Evolutionary conservation across 352 stramenopile genomes (phyloP), one percentile per base, ranked within the genome.

Genomic region (Globisporangium splendens): DNA sequence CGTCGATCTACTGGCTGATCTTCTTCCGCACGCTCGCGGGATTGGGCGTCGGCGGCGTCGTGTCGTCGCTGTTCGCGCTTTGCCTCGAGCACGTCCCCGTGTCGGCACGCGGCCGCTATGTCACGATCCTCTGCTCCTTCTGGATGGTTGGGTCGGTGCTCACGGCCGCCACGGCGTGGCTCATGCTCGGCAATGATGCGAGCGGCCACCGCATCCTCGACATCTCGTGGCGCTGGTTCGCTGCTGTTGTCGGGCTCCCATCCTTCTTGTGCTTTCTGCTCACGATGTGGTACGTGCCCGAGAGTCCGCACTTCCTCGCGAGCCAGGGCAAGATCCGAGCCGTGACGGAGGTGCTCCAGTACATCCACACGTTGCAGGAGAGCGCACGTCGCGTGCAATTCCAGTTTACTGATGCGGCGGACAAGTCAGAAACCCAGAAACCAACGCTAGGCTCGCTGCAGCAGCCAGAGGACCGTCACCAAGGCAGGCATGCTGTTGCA

Each of bases 61-160:
- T 96, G 14, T 89, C 89, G 1, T 78, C 77, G 8, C 69, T 96
- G 1, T 96, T 96, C 54, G 82, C 88, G 13, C 68, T 97, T 38
- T 93, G 83, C 55, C 71, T 94, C 33, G 90, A 97, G 59, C 79
- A 96, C 46, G 82, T 96, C 0, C 86, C 89, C 0, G 70, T 85
- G 15, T 71, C 70, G 1, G 70, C 73, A 14, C 77, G 88, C 24
- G 88, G 86, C 13, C 73, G 82, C 24, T 94, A 90, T 54, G 67
- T 97, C 15, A 96, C 86, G 14, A 80, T 93, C 55, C 72, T 97
- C 47, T 95, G 89, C 57, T 91, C 78, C 6, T 97, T 96, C 69
- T 97, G 90, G 90, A 96, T 96, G 86, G 64, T 97, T 13, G 90
- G 90, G 8, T 86, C 85, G 2, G 77, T 97, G 39, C 56, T 88